These are phyloP conservation scores for Gentiana dahurica DNA, from an alignment of 257 asterid species.

Conservation along the genomic window DNA sequence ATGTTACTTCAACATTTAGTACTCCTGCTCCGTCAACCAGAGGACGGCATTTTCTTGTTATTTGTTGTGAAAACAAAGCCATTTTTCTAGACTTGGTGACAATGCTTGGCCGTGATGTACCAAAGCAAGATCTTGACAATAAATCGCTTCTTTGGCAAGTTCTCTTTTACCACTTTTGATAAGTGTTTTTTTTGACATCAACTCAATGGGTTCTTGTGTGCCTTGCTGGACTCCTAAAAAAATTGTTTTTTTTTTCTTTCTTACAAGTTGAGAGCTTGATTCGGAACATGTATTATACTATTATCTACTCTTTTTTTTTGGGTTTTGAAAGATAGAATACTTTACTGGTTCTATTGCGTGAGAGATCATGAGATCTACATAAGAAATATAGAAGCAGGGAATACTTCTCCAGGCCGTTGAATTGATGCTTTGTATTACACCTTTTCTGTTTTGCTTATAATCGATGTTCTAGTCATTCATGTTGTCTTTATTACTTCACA, in stretches of 20 bases:
- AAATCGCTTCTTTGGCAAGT: slow-evolving; percentile 83
- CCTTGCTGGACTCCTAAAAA: background rate
- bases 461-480: too few species aligned
- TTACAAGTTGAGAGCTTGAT: background rate
- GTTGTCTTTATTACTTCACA: too few species aligned
- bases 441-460: too few species aligned
- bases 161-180: slow-evolving; percentile 10
- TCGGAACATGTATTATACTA: background rate
- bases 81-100: slow-evolving; percentile 95
- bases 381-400: too few species aligned
- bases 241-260: background rate
- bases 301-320: background rate
- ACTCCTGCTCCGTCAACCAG: slow-evolving; percentile 89
- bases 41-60: slow-evolving; percentile 96
- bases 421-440: too few species aligned
- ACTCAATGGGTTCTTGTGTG: too few species aligned
- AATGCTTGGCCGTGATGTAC: slow-evolving; percentile 98
- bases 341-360: too few species aligned
- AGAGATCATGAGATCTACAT: too few species aligned
- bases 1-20: slow-evolving; percentile 66
- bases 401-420: too few species aligned
- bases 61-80: slow-evolving; percentile 96
- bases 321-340: too few species aligned
- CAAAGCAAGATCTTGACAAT: slow-evolving; percentile 95
- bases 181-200: too few species aligned